These are phyloP conservation scores for Marvania coccoides DNA, from an alignment of 139 green algal genomes.

Conservation along the genomic window DNA sequence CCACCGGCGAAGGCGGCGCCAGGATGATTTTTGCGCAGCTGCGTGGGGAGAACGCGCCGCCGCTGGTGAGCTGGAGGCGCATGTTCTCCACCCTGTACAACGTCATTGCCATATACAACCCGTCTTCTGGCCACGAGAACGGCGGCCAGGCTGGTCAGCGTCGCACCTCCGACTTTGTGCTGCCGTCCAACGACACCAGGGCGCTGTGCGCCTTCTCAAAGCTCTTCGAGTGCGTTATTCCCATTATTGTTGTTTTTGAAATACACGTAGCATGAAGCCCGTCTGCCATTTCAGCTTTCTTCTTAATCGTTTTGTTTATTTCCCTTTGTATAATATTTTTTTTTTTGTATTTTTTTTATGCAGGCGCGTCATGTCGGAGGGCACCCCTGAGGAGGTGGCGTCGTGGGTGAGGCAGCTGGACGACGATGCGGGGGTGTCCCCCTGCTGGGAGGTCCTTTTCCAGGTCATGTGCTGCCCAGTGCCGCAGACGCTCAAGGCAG, in stretches of 20 bases:
- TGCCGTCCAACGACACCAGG: constrained; percentile 27
- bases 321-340: too few relatives aligned
- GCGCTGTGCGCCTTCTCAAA: constrained; percentile 29
- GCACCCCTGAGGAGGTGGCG: constrained; percentile 12
- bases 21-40: constrained; percentile 35
- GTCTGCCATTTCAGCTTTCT: too few relatives aligned
- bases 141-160: too few relatives aligned
- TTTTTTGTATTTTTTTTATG: background rate
- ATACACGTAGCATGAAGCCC: too few relatives aligned
- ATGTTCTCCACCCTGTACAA: constrained; percentile 50
- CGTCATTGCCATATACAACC: constrained; percentile 20
- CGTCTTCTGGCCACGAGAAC: too few relatives aligned
- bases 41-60: constrained; percentile 15
- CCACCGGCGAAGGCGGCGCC: constrained; percentile 36
- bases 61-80: constrained; percentile 50
- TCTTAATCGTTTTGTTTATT: too few relatives aligned
- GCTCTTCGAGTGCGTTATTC: constrained; percentile 24
- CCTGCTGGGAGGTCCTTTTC: constrained; percentile 66
- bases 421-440: constrained; percentile 25
- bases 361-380: constrained; percentile 29
- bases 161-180: constrained; percentile 9
- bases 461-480: constrained; percentile 77
- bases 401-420: constrained; percentile 34
- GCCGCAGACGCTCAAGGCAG: constrained; percentile 42
- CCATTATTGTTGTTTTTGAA: too few relatives aligned